phyloP scores from a whole-genome alignment of 2,329 filamentous ascomycete genomes.

The Stenocarpella maydis region DNA sequence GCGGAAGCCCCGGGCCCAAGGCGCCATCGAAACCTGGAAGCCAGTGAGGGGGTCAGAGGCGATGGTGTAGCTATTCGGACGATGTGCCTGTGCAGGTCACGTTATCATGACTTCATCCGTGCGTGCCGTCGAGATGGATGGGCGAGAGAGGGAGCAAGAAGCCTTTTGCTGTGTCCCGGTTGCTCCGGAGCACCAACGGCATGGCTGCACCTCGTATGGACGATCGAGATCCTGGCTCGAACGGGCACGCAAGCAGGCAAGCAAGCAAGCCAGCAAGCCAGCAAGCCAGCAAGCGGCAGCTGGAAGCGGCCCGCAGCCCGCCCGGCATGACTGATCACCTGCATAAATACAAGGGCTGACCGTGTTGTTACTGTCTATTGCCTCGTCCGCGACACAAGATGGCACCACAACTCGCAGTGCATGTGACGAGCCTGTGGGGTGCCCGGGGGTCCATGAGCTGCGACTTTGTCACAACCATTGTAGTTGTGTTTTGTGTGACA shows the following conservation, averaged over 20 bases:
- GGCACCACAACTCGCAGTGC: no score
- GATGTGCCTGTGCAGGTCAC: constrained; percentile 18
- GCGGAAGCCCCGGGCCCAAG: constrained; percentile 19
- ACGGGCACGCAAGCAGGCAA: not conserved
- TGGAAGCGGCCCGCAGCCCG: constrained; percentile 12
- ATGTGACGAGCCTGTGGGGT: no score
- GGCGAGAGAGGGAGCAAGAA: no score
- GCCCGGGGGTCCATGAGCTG: no score
- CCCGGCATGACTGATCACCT: constrained; percentile 13
- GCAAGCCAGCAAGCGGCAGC: no score
- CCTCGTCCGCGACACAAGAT: no score
- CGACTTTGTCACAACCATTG: no score
- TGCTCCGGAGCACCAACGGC: constrained; percentile 14
- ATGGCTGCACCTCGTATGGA: not conserved
- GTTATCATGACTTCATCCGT: constrained; percentile 31
- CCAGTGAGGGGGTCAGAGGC: not conserved
- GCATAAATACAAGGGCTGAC: no score
- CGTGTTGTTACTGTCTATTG: no score
- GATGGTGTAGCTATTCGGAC: not conserved
- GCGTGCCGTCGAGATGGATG: not conserved
- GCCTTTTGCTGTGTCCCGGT: not conserved
- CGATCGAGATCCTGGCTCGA: constrained; percentile 4
- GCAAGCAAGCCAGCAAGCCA: no score
- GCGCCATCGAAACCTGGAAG: not conserved
- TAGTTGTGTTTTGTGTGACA: no score